Evolutionary conservation across 495 filamentous ascomycete species (phyloP).

Genomic region (Tuber indicum): DNA sequence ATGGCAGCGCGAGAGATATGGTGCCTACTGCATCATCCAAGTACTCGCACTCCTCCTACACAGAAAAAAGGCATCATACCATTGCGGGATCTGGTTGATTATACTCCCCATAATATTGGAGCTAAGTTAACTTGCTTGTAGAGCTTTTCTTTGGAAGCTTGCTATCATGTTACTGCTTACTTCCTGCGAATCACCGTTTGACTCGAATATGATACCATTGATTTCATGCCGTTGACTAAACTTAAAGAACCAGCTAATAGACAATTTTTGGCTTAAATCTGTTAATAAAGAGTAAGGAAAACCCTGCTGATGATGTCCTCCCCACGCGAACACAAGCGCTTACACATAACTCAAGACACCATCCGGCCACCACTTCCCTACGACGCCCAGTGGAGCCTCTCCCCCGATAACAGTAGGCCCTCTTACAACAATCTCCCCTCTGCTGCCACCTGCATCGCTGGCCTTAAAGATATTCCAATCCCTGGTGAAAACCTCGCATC

Average conservation of each 20-base stretch:
- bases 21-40: neutral
- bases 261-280: neutral
- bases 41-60: neutral
- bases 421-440: conserved; percentile 54
- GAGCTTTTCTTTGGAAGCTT: neutral
- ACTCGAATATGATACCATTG: neutral
- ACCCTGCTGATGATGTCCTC: neutral
- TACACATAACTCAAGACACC: conserved; percentile 38
- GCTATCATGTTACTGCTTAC: neutral
- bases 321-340: conserved; percentile 1
- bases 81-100: neutral
- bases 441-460: conserved; percentile 49
- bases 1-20: neutral
- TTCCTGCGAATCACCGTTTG: neutral
- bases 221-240: neutral
- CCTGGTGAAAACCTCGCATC: conserved; percentile 65
- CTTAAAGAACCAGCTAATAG: neutral
- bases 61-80: neutral
- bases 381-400: conserved; percentile 54
- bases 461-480: conserved; percentile 56
- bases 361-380: conserved; percentile 45
- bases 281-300: neutral
- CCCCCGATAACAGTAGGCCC: conserved; percentile 63
- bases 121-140: neutral
- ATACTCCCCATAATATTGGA: neutral